Conservation (phyloP, 306 rosid species). For the Trifolium fragiferum region DNA sequence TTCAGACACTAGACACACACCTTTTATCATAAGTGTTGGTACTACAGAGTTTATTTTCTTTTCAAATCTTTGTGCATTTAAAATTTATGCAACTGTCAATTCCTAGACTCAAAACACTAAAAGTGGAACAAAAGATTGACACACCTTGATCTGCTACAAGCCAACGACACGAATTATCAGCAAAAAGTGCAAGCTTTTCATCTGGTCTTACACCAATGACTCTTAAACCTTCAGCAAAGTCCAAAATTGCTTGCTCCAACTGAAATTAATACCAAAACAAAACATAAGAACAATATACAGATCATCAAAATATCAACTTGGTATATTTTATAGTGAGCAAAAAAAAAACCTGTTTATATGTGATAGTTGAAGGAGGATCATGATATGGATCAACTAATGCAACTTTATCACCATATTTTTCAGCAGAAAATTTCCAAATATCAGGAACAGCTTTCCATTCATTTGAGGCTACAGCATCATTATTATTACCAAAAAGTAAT, state of each 20-base stretch:
- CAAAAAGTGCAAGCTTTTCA: constrained; percentile 86
- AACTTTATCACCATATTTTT: constrained; percentile 78
- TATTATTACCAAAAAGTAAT: constrained; percentile 44
- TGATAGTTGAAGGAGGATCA: constrained; percentile 78
- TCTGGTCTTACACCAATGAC: constrained; percentile 74
- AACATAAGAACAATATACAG: constrained; percentile 18
- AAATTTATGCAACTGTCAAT: constrained; percentile 33
- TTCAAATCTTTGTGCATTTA: constrained; percentile 1
- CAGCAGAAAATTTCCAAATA: constrained; percentile 88
- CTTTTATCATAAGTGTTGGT: too few relatives aligned
- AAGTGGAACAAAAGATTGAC: constrained; percentile 6
- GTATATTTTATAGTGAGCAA: not conserved
- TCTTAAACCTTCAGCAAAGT: constrained; percentile 89
- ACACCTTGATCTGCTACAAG: constrained; percentile 94
- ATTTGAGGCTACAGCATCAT: constrained; percentile 45
- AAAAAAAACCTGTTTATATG: constrained; percentile 59
- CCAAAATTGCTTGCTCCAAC: constrained; percentile 83
- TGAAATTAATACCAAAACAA: constrained; percentile 46
- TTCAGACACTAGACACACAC: not conserved
- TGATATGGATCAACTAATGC: constrained; percentile 87
- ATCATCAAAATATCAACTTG: not conserved
- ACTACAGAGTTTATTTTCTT: not conserved
- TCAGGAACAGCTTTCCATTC: constrained; percentile 96
- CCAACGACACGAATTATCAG: constrained; percentile 94
- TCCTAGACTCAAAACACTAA: constrained; percentile 10